Base-by-base conservation (phyloP, 495 filamentous ascomycete species). In the Xylaria grammica region DNA sequence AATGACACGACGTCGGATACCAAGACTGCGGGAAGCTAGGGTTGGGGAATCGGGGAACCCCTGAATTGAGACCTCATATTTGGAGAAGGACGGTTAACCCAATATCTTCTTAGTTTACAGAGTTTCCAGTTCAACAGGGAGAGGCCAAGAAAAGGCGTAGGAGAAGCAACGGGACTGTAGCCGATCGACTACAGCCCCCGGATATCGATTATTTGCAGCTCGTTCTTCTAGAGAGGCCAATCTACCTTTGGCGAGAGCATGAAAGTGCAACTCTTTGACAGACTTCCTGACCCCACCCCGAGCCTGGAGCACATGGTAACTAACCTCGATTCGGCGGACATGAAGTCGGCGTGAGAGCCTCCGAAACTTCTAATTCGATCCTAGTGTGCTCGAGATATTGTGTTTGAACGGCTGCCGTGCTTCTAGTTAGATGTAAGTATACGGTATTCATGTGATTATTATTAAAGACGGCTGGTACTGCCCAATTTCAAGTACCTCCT, bases 291-390 rank as follows among this genome's bases (percentile, higher is more conserved):
- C 57, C 13, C 42, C 29, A 60, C 57, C 3, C 30, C 32, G 2
- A 51, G 45, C 22, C 19, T 49, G 22, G 45, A 20, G 57, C 32
- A 40, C 24, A 52, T 38, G 24, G 27, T 32, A 20, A 51, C 48
- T 30, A 42, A 32, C 57, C 57, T 42, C 50, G 27, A 67, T 68
- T 10, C 15, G 59, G 61, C 51, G 34, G 51, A 22, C 22, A 55
- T 63, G 71, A 71, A 52, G 64, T 66, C 71, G 71, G 71, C 65
- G 66, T 49, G 24, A 71, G 29, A 54, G 30, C 65, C 62, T 69
- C 71, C 71, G 71, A 66, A 26, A 54, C 54, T 62, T 29, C 57
- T 27, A 4, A 68, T 65, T 51, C n/a, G 42, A 60, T 29, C 19
- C 30, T 10, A 32, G 32, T 24, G 10, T n/a, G 13, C 19, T 55